These are phyloP conservation scores for Solanum hybrid DNA, from an alignment of 305 asterid species.

Conservation along the genomic window DNA sequence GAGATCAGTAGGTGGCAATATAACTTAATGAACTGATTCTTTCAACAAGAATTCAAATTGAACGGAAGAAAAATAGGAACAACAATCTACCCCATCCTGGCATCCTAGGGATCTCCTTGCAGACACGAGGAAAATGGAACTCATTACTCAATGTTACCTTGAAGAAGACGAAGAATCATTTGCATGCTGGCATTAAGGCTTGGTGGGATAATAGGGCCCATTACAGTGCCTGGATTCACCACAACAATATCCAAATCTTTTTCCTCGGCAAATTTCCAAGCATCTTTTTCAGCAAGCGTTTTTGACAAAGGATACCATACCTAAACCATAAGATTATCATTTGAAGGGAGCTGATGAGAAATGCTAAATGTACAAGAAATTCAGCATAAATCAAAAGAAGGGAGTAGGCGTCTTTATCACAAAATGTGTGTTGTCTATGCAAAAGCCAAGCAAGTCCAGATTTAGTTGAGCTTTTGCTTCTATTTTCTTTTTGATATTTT, in stretches of 20 bases:
- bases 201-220: slow-evolving; percentile 77
- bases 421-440: not conserved
- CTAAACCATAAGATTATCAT: slow-evolving; percentile 22
- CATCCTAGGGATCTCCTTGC: not conserved
- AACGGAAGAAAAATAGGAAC: not conserved
- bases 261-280: slow-evolving; percentile 79
- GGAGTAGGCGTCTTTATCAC: not conserved
- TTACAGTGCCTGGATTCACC: slow-evolving; percentile 77
- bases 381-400: not conserved
- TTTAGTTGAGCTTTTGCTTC: not conserved
- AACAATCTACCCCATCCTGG: not conserved
- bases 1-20: not conserved
- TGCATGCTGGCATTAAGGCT: slow-evolving; percentile 66
- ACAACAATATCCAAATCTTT: slow-evolving; percentile 66
- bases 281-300: slow-evolving; percentile 82
- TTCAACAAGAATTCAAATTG: not conserved
- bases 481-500: not conserved
- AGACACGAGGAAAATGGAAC: not conserved
- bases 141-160: slow-evolving; percentile 38
- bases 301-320: slow-evolving; percentile 84
- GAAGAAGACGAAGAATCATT: slow-evolving; percentile 70
- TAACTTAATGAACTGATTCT: not conserved
- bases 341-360: not conserved
- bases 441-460: not conserved
- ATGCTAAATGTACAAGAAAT: not conserved